Base-by-base conservation (phyloP, 176 grass and related monocot species). In the Secale cereale region DNA sequence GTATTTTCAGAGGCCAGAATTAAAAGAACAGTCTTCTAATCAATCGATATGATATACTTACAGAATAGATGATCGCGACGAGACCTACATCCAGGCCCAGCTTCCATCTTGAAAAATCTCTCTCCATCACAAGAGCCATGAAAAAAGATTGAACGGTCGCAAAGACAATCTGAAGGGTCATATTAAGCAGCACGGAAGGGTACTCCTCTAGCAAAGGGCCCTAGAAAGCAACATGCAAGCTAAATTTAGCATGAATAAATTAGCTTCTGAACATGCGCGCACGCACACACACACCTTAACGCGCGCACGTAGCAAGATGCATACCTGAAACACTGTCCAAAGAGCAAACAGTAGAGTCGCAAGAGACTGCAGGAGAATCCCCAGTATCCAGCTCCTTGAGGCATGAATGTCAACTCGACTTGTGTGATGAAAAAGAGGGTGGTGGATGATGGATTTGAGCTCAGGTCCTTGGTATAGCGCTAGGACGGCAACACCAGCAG, bases 101-200 rank as follows among this genome's bases (percentile, higher is more conserved):
- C 82, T 91, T 92, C 88, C 90, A 95, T 72, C 77, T 82, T 56
- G 93, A 91, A 23, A 92, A 85, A 54, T 91, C 90, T 60, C 93
- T 89, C 78, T 92, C 91, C 61, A 92, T 68, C 17, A 73, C 74
- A 41, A 92, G 40, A 70, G 88, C 86, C 10, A 92, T 87, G n/a
- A 95, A 82, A 87, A 95, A 89, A 17, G 86, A 76, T 50, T 95
- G 93, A 63, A 85, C 65, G 17, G 74, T 36, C 19, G 82, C 76
- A 62, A 90, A 95, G 45, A 82, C 15, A 59, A 85, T 78, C 69
- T 89, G 83, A 6, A 91, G 32, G 17, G 90, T 85, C 40, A 35
- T 82, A 41, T 78, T 89, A 2, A 95, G 65, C 30, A 95, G 59
- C 48, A 85, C 82, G 10, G 86, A 82, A 1, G 83, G 88, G 45